A percentile compares a stretch with the other conserved stretches of the same genome.
phyloP scores from a whole-genome alignment of 2,329 filamentous ascomycete species.

The Hortaea werneckii region DNA sequence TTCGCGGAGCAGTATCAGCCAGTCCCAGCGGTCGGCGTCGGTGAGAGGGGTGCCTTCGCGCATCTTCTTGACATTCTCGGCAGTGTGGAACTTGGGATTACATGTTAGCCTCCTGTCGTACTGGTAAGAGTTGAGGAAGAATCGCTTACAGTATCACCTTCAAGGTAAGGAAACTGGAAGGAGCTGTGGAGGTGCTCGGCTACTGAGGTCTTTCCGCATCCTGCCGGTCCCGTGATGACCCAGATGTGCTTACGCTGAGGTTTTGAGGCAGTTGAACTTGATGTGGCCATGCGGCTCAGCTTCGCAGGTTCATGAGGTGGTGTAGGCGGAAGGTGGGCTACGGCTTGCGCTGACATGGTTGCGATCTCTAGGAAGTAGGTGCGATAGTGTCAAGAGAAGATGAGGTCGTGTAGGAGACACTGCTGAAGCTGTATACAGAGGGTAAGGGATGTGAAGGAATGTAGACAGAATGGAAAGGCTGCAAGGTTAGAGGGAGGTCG shows the following conservation, averaged over 20 bases:
- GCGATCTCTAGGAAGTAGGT: too few relatives aligned
- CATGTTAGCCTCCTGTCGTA: neutral
- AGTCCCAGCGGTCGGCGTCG: constrained; percentile 94
- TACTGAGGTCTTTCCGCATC: constrained; percentile 45
- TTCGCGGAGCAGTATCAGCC: constrained; percentile 53
- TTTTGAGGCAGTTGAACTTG: neutral
- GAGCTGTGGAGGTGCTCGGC: constrained; percentile 35
- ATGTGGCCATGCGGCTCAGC: neutral
- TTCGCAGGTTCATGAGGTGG: constrained; percentile 1
- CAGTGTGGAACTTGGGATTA: constrained; percentile 36
- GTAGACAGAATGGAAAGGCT: too few relatives aligned
- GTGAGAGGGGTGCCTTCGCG: constrained; percentile 69
- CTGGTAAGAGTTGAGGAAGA: neutral
- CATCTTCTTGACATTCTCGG: constrained; percentile 68
- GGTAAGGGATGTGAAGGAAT: too few relatives aligned
- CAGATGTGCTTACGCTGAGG: constrained; percentile 38
- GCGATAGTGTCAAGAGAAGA: too few relatives aligned
- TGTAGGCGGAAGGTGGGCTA: constrained; percentile 4
- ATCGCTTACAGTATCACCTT: constrained; percentile 40
- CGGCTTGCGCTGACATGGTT: neutral
- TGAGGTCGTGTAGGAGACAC: too few relatives aligned
- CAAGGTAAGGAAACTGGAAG: constrained; percentile 38
- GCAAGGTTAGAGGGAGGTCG: too few relatives aligned
- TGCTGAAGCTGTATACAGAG: too few relatives aligned
- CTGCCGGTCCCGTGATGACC: constrained; percentile 44